A percentile compares a stretch with the other conserved stretches of the same genome.
Conservation (phyloP, 768 basidiomycete species). For the Suillus plorans region DNA sequence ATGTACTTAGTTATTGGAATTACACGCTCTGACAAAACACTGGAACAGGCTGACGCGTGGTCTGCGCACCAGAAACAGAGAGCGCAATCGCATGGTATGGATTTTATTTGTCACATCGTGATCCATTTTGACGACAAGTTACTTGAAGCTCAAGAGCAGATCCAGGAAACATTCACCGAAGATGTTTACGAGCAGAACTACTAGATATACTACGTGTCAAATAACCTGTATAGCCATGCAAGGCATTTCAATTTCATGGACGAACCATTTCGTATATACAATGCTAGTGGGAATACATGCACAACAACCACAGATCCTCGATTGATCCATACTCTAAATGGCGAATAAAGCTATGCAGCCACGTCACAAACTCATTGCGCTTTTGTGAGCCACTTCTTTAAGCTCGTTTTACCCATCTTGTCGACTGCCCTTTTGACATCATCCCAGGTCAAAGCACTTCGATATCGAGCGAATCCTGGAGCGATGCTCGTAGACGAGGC, state of each 20-base stretch:
- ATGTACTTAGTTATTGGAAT: background rate
- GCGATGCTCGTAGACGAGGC: conserved; percentile 49
- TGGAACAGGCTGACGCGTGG: background rate
- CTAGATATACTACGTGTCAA: background rate
- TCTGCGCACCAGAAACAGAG: background rate
- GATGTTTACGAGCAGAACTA: background rate
- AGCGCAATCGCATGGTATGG: background rate
- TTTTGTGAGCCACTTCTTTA: conserved; percentile 79
- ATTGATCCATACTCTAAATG: background rate
- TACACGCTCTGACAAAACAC: background rate
- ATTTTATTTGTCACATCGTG: background rate
- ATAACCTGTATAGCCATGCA: background rate
- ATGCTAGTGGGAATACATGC: background rate
- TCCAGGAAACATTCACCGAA: background rate
- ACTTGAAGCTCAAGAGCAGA: background rate
- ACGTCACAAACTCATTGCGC: conserved; percentile 34
- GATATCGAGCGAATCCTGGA: conserved; percentile 75
- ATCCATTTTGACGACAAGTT: background rate
- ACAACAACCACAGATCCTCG: background rate
- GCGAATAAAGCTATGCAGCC: background rate
- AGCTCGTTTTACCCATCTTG: conserved; percentile 60
- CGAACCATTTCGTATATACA: background rate
- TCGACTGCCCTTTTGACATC: conserved; percentile 71
- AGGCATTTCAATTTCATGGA: background rate
- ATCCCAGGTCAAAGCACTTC: conserved; percentile 60